Percentiles rank a stretch among this genome's conserved stretches.
phyloP scores from a whole-genome alignment of 768 basidiomycete species.

The Tremella mesenterica region DNA sequence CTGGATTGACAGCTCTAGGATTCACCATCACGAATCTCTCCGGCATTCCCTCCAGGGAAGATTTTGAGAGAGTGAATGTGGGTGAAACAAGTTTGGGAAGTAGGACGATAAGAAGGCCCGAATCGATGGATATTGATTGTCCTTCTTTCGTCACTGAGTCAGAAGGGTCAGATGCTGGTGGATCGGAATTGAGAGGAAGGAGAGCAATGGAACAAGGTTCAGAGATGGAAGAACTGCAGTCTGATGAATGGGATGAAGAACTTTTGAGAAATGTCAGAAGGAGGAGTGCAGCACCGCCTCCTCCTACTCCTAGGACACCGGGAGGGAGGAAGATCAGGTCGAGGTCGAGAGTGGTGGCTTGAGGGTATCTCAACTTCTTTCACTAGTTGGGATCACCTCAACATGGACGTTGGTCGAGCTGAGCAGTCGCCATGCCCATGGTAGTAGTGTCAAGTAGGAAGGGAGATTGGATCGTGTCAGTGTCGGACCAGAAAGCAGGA shows the following conservation, averaged over 20 bases:
- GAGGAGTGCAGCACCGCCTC: neutral
- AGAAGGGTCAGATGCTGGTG: neutral
- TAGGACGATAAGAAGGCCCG: neutral
- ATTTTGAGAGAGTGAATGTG: slow-evolving; percentile 2
- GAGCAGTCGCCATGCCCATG: too few species aligned
- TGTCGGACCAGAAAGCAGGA: too few species aligned
- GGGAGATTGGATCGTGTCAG: too few species aligned
- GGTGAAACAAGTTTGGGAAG: neutral
- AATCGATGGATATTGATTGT: slow-evolving; percentile 12
- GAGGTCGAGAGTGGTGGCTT: neutral
- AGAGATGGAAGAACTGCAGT: neutral
- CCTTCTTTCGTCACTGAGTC: neutral
- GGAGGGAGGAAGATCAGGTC: neutral
- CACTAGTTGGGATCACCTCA: too few species aligned
- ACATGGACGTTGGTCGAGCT: too few species aligned
- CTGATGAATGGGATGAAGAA: too few species aligned
- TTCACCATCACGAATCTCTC: neutral
- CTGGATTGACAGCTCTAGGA: too few species aligned
- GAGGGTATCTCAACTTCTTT: too few species aligned
- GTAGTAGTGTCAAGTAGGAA: too few species aligned
- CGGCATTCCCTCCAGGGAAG: too few species aligned
- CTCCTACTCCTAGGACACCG: neutral
- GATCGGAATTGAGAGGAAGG: too few species aligned
- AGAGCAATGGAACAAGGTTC: too few species aligned
- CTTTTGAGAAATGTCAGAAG: neutral